A percentile compares a stretch with the other conserved stretches of the same genome.
Evolutionary conservation across 495 filamentous ascomycete genomes (phyloP).

Genomic region (Lasiosphaeria miniovina): DNA sequence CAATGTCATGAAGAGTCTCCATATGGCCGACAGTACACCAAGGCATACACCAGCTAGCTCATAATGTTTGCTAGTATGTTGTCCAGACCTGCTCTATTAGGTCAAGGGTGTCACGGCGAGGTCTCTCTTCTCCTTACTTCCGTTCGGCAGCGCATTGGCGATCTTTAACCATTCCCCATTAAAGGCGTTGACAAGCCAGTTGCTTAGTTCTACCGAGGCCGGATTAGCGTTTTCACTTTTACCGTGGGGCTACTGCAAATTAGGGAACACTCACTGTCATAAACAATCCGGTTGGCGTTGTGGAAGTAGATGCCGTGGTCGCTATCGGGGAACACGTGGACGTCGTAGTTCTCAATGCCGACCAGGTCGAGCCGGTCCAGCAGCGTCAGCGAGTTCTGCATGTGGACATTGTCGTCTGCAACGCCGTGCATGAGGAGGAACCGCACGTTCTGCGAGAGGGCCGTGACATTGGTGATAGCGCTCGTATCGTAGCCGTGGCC

Average conservation of each 20-base stretch:
- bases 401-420: slow-evolving; percentile 94
- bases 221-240: background rate
- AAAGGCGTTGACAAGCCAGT: slow-evolving; percentile 95
- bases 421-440: slow-evolving; percentile 95
- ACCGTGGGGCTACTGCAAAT: background rate
- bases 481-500: slow-evolving; percentile 70
- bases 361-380: slow-evolving; percentile 83
- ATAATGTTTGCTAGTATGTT: no score
- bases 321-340: slow-evolving; percentile 93
- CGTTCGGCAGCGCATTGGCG: slow-evolving; percentile 45
- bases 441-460: slow-evolving; percentile 69
- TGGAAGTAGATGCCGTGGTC: slow-evolving; percentile 97
- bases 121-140: background rate
- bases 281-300: slow-evolving; percentile 88
- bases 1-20: no score
- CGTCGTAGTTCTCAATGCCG: slow-evolving; percentile 89
- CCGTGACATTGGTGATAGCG: slow-evolving; percentile 66
- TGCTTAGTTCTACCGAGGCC: slow-evolving; percentile 66
- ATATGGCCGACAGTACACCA: no score
- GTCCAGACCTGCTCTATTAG: no score
- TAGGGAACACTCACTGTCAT: slow-evolving; percentile 69
- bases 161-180: slow-evolving; percentile 91
- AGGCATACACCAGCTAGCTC: no score
- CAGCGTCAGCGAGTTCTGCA: slow-evolving; percentile 85
- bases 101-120: background rate